These are phyloP conservation scores for Biscogniauxia marginata DNA, from an alignment of 2,329 filamentous ascomycete genomes.

Conservation along the genomic window DNA sequence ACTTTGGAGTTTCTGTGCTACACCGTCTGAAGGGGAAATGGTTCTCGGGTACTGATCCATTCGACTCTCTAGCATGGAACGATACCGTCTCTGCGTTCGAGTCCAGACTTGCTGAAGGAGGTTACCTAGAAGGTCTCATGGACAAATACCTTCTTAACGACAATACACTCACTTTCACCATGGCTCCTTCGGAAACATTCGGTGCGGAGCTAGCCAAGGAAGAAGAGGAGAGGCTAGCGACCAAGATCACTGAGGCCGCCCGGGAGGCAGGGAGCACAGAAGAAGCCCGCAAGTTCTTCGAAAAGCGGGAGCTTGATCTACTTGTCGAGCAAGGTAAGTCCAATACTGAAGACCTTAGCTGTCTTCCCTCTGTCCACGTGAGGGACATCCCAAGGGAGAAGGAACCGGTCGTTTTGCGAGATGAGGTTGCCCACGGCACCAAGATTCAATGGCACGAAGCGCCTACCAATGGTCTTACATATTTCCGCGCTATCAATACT, in stretches of 20 bases:
- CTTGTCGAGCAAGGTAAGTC: slow-evolving; percentile 81
- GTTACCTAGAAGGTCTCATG: slow-evolving; percentile 80
- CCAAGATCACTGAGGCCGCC: slow-evolving; percentile 70
- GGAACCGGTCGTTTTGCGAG: slow-evolving; percentile 58
- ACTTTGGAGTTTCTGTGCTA: slow-evolving; percentile 88
- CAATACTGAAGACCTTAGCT: slow-evolving; percentile 80
- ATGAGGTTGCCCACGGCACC: slow-evolving; percentile 63
- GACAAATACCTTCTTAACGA: slow-evolving; percentile 90
- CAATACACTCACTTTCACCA: slow-evolving; percentile 86
- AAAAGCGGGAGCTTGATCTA: slow-evolving; percentile 75
- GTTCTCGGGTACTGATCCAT: slow-evolving; percentile 94
- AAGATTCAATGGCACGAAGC: slow-evolving; percentile 88
- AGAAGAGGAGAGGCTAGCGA: slow-evolving; percentile 71
- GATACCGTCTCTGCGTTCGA: slow-evolving; percentile 84
- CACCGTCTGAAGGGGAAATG: slow-evolving; percentile 86
- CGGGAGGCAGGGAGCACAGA: slow-evolving; percentile 68
- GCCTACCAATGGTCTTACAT: slow-evolving; percentile 92
- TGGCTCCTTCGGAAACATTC: slow-evolving; percentile 80
- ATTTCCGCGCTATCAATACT: slow-evolving; percentile 85
- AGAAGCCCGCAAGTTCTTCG: slow-evolving; percentile 69
- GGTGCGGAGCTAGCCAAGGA: slow-evolving; percentile 71
- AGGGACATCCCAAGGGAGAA: slow-evolving; percentile 82
- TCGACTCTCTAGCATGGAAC: slow-evolving; percentile 89
- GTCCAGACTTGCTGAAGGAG: slow-evolving; percentile 67
- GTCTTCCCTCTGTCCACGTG: slow-evolving; percentile 83